Base-by-base conservation (phyloP, 768 basidiomycete species). In the Hebeloma cylindrosporum region DNA sequence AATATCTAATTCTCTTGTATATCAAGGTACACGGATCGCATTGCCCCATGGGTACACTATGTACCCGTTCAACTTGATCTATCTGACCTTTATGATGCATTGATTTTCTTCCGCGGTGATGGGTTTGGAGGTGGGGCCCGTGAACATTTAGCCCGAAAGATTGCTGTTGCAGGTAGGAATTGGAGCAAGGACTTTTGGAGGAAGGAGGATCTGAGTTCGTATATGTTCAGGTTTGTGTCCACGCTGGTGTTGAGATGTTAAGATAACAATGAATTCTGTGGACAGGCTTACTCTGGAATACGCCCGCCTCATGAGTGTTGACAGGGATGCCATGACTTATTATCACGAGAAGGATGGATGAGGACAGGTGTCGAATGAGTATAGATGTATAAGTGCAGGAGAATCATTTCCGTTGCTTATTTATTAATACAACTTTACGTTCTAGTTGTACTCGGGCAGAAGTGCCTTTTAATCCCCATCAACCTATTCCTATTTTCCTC, bases 1-100 rank as follows among this genome's bases (percentile, higher is more conserved):
- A n/a, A n/a, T 26, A 39, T 22, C 26, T 45, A 23, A 36, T 10
- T 9, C 14, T 21, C 21, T 28, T n/a, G 9, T n/a, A 51, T 7
- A 20, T 40, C 27, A 40, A 80, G 79, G 80, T 83, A 66, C 48
- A 67, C 63, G 10, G 77, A 81, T 44, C 74, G 80, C 8, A 67
- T 82, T 33, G 72, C 68, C 22, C 82, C 85, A 0, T 87, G 85
- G 84, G 69, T 86, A 7, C 86, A 88, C 60, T 89, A 88, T 57
- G 72, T 88, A 1, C 86, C 86, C 2, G 68, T 88, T 3, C 77
- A 81, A 50, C 47, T 83, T 0, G 82, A 85, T 50, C 73, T 83
- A 8, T 72, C 75, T 0, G 85, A 89, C 60, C 61, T 90, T 3
- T 77, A 85, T 59, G 88, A 90, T 51, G 68, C 80, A 3, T 70